A percentile compares a stretch with the other conserved stretches of the same genome.
These are phyloP conservation scores for Cladosporium phlei DNA, from an alignment of 2,329 filamentous ascomycete genomes.

Conservation along the genomic window DNA sequence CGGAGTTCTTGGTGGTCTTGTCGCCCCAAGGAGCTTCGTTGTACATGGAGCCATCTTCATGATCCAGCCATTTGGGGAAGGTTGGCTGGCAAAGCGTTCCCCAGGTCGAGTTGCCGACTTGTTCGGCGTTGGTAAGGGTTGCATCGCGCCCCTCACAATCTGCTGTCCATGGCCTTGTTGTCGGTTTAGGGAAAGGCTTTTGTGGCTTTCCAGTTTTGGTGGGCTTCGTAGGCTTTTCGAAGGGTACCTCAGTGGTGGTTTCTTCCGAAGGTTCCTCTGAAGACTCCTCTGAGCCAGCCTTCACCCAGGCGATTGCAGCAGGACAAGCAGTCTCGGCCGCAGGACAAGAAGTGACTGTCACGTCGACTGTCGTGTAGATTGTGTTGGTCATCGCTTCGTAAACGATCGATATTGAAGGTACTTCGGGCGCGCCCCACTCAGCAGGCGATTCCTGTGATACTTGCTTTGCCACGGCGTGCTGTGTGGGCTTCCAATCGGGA, in stretches of 20 bases:
- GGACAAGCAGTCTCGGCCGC: conserved; percentile 8
- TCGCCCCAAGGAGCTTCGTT: conserved; percentile 25
- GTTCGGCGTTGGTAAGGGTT: conserved; percentile 22
- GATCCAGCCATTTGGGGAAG: conserved; percentile 24
- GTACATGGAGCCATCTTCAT: conserved; percentile 15
- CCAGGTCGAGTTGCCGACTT: conserved; percentile 23
- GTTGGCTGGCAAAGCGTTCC: conserved; percentile 21
- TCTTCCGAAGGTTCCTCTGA: neutral
- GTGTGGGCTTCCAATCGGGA: conserved; percentile 6
- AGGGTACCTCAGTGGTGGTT: conserved; percentile 2
- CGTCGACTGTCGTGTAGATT: conserved; percentile 14
- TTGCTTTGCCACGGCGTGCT: conserved; percentile 4
- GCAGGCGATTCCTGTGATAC: conserved; percentile 6
- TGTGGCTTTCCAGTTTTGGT: neutral
- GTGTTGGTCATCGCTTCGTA: conserved; percentile 15
- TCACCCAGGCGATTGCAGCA: conserved; percentile 8
- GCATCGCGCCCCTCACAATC: conserved; percentile 14
- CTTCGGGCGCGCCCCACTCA: neutral
- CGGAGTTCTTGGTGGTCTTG: conserved; percentile 21
- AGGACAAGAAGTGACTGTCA: conserved; percentile 14
- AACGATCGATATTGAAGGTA: conserved; percentile 3
- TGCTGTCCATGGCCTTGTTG: neutral
- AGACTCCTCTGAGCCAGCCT: neutral
- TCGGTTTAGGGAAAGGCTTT: neutral
- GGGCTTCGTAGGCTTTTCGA: conserved; percentile 4